Evolutionary conservation across 257 asterid genomes (phyloP).

Genomic region (Ophiorrhiza pumila): DNA sequence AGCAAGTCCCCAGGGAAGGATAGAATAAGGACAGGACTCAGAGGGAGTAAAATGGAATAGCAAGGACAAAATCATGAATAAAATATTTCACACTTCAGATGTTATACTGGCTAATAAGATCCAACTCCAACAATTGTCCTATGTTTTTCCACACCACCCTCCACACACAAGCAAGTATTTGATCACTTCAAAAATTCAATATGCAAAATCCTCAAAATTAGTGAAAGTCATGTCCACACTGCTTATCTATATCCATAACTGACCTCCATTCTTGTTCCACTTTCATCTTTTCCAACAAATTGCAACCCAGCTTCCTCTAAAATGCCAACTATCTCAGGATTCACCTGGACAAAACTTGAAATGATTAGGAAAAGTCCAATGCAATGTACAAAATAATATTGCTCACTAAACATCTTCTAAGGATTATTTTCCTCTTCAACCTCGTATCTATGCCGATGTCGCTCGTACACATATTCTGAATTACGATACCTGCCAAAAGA

Average conservation of each 20-base stretch:
- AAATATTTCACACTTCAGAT: neutral
- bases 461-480: conserved; percentile 69
- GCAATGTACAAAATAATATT: conserved; percentile 12
- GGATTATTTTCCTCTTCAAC: conserved; percentile 32
- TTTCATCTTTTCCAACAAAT: conserved; percentile 95
- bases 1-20: neutral
- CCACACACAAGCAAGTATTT: no score
- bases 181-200: neutral
- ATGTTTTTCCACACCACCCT: neutral
- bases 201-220: neutral
- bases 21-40: neutral
- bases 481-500: conserved; percentile 53
- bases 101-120: neutral
- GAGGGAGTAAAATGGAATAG: neutral
- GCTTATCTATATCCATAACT: conserved; percentile 15
- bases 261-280: conserved; percentile 92
- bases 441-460: conserved; percentile 97
- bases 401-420: conserved; percentile 5
- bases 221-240: neutral
- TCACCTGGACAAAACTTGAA: conserved; percentile 55
- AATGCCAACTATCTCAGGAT: conserved; percentile 62
- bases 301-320: conserved; percentile 75
- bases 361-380: conserved; percentile 13
- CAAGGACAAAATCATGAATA: neutral
- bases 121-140: neutral